Conservation (phyloP, 208 protist genomes). For the Strigomonas culicis region DNA sequence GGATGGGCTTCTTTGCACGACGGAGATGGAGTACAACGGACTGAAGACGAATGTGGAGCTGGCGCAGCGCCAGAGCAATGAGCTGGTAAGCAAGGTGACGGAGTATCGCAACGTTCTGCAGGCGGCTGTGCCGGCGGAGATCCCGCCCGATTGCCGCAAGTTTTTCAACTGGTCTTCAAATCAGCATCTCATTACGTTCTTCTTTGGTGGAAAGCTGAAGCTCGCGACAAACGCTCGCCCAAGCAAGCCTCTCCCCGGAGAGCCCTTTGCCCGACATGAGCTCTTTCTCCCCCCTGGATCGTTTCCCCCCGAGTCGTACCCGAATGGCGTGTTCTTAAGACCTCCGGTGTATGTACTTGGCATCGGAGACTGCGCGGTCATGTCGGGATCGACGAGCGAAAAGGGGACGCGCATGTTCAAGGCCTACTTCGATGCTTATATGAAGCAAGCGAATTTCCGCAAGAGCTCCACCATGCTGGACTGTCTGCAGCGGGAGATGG, state of each 20-base stretch:
- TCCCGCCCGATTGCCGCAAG: conserved; percentile 79
- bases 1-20: conserved; percentile 89
- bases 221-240: conserved; percentile 80
- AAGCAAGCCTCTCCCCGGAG: conserved; percentile 75
- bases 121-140: conserved; percentile 70
- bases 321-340: conserved; percentile 85
- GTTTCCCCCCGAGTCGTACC: conserved; percentile 37
- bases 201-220: conserved; percentile 90
- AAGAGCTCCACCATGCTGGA: conserved; percentile 83
- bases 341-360: conserved; percentile 76
- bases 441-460: conserved; percentile 76
- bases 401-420: conserved; percentile 87
- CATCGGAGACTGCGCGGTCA: conserved; percentile 83
- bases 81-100: conserved; percentile 68
- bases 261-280: conserved; percentile 78
- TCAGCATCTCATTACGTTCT: conserved; percentile 81
- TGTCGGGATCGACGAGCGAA: conserved; percentile 57
- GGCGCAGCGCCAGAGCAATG: conserved; percentile 74
- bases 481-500: conserved; percentile 58
- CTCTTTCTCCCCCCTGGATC: conserved; percentile 48
- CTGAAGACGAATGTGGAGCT: conserved; percentile 88
- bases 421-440: conserved; percentile 83
- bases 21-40: conserved; percentile 94
- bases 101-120: conserved; percentile 61
- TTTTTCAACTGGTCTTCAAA: conserved; percentile 94